Conservation (phyloP, 2,329 filamentous ascomycete species). For the Colletotrichum caudatum region DNA sequence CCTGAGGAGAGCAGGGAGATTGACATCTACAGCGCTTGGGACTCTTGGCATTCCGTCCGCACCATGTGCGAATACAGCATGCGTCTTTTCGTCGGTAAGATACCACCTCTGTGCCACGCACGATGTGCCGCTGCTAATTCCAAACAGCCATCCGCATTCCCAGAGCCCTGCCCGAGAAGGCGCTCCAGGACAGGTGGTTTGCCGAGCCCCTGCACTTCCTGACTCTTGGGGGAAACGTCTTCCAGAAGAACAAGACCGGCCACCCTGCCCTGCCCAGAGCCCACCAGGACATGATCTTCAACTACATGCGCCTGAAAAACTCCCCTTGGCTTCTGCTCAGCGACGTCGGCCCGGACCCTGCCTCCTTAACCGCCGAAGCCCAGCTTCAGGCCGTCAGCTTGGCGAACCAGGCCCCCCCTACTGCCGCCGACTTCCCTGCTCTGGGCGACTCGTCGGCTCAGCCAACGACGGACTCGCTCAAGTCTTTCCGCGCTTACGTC, state of each 20-base stretch:
- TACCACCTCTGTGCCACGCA: slow-evolving; percentile 2
- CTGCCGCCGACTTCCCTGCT: slow-evolving; percentile 73
- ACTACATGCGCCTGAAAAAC: slow-evolving; percentile 74
- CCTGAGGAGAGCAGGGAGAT: slow-evolving; percentile 58
- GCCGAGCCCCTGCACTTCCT: slow-evolving; percentile 75
- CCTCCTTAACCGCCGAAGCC: slow-evolving; percentile 31
- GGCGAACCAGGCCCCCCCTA: slow-evolving; percentile 50
- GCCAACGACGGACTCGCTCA: slow-evolving; percentile 44
- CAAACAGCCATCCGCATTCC: slow-evolving; percentile 67
- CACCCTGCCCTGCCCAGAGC: slow-evolving; percentile 71
- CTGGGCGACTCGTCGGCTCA: slow-evolving; percentile 70
- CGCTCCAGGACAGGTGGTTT: slow-evolving; percentile 76
- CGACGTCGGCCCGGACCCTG: slow-evolving; percentile 65
- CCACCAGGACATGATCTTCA: slow-evolving; percentile 71
- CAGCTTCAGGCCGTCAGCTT: slow-evolving; percentile 37
- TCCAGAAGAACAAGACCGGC: slow-evolving; percentile 71
- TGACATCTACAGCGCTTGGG: slow-evolving; percentile 86
- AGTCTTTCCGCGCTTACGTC: slow-evolving; percentile 62
- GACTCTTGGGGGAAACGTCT: slow-evolving; percentile 64
- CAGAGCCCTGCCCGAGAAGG: slow-evolving; percentile 67
- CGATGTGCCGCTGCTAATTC: slow-evolving; percentile 3
- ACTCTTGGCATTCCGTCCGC: slow-evolving; percentile 91
- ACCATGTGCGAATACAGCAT: slow-evolving; percentile 86
- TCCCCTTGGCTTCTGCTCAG: slow-evolving; percentile 73
- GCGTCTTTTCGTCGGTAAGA: slow-evolving; percentile 86